Conservation (phyloP, 805 yeast species). For the Ogataea zsoltii region DNA sequence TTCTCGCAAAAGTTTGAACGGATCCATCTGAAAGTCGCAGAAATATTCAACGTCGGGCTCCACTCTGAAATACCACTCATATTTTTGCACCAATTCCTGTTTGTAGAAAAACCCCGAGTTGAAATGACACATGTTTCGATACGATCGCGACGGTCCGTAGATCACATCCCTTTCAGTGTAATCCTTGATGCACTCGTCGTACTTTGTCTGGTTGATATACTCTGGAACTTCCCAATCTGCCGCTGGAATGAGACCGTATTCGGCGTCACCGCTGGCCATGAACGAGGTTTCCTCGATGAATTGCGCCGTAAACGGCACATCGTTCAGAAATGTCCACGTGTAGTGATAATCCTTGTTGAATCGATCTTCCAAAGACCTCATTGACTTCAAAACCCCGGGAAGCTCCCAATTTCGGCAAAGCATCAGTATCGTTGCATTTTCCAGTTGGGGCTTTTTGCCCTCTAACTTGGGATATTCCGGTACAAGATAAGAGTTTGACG, state of each 20-base stretch:
- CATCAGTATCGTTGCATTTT: constrained; percentile 88
- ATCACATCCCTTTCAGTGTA: constrained; percentile 50
- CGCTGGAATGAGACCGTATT: constrained; percentile 64
- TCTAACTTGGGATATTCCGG: constrained; percentile 27
- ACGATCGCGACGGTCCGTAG: constrained; percentile 66
- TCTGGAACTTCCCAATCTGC: constrained; percentile 80
- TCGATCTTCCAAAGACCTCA: constrained; percentile 76
- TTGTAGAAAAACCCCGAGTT: constrained; percentile 89
- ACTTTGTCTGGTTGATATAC: constrained; percentile 60
- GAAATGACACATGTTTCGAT: constrained; percentile 94
- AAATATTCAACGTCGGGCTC: constrained; percentile 89
- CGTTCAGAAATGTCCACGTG: constrained; percentile 80
- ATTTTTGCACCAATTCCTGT: constrained; percentile 67
- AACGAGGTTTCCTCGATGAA: constrained; percentile 61
- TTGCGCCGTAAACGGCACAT: constrained; percentile 63
- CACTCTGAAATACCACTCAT: constrained; percentile 92
- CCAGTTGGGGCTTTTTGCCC: constrained; percentile 38
- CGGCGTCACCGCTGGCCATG: constrained; percentile 66
- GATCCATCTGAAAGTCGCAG: constrained; percentile 88
- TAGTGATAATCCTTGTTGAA: constrained; percentile 67
- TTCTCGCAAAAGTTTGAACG: constrained; percentile 77
- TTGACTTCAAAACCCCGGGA: constrained; percentile 68
- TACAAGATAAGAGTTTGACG: constrained; percentile 40
- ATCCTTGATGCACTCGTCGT: constrained; percentile 47
- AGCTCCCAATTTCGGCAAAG: constrained; percentile 81